Conservation (phyloP, 257 asterid genomes). For the Solanum paucissectum region DNA sequence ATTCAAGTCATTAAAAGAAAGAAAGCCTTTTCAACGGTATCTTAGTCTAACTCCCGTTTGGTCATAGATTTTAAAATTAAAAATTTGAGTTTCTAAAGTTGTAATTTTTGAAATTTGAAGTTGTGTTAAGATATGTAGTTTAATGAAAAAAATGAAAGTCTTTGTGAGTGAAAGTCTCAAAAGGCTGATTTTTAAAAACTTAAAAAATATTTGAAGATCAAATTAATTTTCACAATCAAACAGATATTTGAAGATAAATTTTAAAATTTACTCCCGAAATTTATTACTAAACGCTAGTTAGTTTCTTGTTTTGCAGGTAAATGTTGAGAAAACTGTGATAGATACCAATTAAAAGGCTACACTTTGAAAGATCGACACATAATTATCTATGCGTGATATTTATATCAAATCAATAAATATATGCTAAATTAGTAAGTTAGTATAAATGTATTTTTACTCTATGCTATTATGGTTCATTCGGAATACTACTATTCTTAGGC, state of each 20-base stretch:
- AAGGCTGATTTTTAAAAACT: too few relatives aligned
- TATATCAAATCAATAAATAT: too few relatives aligned
- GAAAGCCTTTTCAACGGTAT: neutral
- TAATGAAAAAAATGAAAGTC: neutral
- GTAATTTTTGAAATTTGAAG: neutral
- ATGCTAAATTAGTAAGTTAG: neutral
- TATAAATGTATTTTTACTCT: neutral
- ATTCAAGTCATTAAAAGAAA: neutral
- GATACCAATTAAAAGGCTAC: neutral
- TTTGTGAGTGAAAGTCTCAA: neutral
- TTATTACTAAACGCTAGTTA: too few relatives aligned
- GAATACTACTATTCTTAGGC: neutral
- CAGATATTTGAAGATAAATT: too few relatives aligned
- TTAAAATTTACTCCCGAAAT: too few relatives aligned
- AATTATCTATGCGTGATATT: too few relatives aligned
- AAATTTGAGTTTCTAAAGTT: too few relatives aligned
- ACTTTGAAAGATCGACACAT: too few relatives aligned
- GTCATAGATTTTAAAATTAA: too few relatives aligned
- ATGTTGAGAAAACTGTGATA: neutral
- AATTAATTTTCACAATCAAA: too few relatives aligned
- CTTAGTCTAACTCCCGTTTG: neutral
- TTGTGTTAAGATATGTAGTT: neutral
- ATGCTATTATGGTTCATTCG: neutral
- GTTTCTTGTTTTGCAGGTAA: neutral
- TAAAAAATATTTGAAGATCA: too few relatives aligned